Percentiles rank a stretch among this genome's conserved stretches.
Evolutionary conservation across 768 basidiomycete species (phyloP).

Genomic region (Serendipita sp.): DNA sequence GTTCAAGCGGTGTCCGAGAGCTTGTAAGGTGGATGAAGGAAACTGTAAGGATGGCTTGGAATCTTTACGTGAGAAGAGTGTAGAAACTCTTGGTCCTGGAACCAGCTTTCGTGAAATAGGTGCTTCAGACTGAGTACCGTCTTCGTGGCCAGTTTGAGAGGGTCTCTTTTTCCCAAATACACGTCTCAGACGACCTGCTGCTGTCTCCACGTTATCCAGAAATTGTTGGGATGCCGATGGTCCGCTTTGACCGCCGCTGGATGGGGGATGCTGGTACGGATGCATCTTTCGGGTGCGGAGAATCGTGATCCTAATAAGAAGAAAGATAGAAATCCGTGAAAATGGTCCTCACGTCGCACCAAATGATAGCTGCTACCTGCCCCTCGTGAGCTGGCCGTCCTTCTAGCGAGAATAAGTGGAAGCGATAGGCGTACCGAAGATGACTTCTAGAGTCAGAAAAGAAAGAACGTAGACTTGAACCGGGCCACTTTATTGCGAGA

Average conservation of each 20-base stretch:
- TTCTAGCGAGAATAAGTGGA: too few species aligned
- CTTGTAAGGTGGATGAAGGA: background rate
- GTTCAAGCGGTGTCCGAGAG: background rate
- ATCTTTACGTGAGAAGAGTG: background rate
- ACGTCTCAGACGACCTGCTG: background rate
- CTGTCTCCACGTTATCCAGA: background rate
- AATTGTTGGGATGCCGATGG: background rate
- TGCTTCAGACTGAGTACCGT: constrained; percentile 2
- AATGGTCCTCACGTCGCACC: background rate
- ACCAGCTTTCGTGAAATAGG: background rate
- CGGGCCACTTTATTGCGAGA: too few species aligned
- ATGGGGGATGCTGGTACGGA: background rate
- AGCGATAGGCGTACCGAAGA: too few species aligned
- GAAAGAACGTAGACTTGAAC: too few species aligned
- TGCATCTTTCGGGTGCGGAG: background rate
- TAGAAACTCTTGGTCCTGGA: background rate
- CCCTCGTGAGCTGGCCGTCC: background rate
- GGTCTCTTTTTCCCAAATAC: background rate
- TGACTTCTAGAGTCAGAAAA: too few species aligned
- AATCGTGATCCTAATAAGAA: too few species aligned
- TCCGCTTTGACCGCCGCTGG: background rate
- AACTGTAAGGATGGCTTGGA: background rate
- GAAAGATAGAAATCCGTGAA: too few species aligned
- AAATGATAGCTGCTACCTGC: background rate
- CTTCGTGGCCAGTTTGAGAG: background rate